These are phyloP conservation scores for Endogone sp. DNA, from an alignment of 192 early-diverging fungal genomes.

Conservation along the genomic window DNA sequence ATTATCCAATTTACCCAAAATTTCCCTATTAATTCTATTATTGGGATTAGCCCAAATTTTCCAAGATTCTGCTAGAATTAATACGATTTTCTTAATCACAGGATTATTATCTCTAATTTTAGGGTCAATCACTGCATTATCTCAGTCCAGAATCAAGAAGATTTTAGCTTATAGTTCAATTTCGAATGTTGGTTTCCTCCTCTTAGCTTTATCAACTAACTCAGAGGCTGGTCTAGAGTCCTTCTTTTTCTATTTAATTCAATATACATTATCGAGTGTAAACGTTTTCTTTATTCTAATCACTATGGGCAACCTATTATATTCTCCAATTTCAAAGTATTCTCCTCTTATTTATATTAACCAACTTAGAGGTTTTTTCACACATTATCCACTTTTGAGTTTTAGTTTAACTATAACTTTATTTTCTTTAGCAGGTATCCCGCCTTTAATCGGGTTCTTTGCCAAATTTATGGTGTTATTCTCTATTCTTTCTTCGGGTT, in stretches of 20 bases:
- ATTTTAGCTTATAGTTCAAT: slow-evolving; percentile 50
- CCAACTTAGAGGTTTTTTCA: slow-evolving; percentile 49
- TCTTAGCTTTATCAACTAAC: slow-evolving; percentile 37
- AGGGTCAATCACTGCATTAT: slow-evolving; percentile 60
- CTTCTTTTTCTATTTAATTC: slow-evolving; percentile 54
- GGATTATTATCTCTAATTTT: slow-evolving; percentile 57
- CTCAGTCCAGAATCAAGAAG: slow-evolving; percentile 54
- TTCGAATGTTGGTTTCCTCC: slow-evolving; percentile 49
- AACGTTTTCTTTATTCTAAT: slow-evolving; percentile 58
- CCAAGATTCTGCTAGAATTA: slow-evolving; percentile 17
- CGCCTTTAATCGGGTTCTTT: slow-evolving; percentile 43
- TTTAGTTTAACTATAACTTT: slow-evolving; percentile 50
- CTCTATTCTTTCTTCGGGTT: slow-evolving; percentile 48
- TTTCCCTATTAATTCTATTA: slow-evolving; percentile 40
- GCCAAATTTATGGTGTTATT: slow-evolving; percentile 50
- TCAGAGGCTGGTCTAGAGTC: slow-evolving; percentile 35
- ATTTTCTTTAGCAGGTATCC: slow-evolving; percentile 49
- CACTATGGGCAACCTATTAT: slow-evolving; percentile 47
- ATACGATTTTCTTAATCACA: slow-evolving; percentile 47
- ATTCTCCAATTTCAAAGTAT: slow-evolving; percentile 52
- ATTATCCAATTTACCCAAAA: slow-evolving; percentile 48
- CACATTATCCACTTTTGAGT: slow-evolving; percentile 55
- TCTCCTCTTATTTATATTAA: slow-evolving; percentile 58
- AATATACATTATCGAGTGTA: slow-evolving; percentile 58
- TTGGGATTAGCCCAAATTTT: slow-evolving; percentile 33